A percentile compares a stretch with the other conserved stretches of the same genome.
Conservation (phyloP, 805 yeast species). For the Kuraishia floccosa region DNA sequence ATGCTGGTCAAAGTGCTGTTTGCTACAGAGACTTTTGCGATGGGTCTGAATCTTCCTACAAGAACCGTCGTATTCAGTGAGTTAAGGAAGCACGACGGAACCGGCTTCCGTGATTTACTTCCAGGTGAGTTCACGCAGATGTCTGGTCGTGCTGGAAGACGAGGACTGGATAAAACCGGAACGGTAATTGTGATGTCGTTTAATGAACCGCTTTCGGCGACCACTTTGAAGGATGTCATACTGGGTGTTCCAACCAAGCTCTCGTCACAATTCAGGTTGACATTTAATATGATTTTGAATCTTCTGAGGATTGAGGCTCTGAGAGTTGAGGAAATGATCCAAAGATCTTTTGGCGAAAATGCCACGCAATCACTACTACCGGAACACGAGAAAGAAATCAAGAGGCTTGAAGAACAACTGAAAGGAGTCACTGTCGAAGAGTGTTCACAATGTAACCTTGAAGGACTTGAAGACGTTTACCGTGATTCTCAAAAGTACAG, state of each 20-base stretch:
- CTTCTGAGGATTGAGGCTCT: slow-evolving; percentile 87
- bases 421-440: too few relatives aligned
- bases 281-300: slow-evolving; percentile 92
- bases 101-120: slow-evolving; percentile 62
- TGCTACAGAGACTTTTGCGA: slow-evolving; percentile 97
- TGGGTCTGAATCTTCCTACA: slow-evolving; percentile 96
- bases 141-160: slow-evolving; percentile 98
- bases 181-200: slow-evolving; percentile 90
- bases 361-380: slow-evolving; percentile 77
- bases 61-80: slow-evolving; percentile 90
- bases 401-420: too few relatives aligned
- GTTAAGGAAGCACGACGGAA: slow-evolving; percentile 84
- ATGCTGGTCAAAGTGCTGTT: slow-evolving; percentile 82
- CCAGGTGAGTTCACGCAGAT: slow-evolving; percentile 98
- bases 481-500: slow-evolving; percentile 33
- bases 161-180: slow-evolving; percentile 90
- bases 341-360: slow-evolving; percentile 89
- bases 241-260: slow-evolving; percentile 86
- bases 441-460: slow-evolving; percentile 5
- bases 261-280: slow-evolving; percentile 84
- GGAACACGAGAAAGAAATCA: slow-evolving; percentile 75
- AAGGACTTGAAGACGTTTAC: slow-evolving; percentile 33
- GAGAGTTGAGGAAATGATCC: slow-evolving; percentile 97
- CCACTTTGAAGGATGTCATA: slow-evolving; percentile 66
- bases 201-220: slow-evolving; percentile 44